These are phyloP conservation scores for Dioscorea alata DNA, from an alignment of 106 monocot genomes.

Conservation along the genomic window DNA sequence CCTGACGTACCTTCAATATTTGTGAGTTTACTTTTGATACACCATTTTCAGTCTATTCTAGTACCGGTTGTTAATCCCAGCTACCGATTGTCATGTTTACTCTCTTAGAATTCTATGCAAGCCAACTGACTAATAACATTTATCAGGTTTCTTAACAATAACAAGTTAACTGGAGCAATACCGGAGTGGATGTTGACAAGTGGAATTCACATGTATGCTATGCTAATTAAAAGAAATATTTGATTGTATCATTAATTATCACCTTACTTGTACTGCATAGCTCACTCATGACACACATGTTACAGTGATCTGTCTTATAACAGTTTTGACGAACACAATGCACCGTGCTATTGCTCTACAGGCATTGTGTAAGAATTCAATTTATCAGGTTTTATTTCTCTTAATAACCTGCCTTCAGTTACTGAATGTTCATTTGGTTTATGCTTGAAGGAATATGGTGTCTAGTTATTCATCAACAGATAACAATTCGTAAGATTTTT, in stretches of 20 bases:
- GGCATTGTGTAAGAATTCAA: constrained; percentile 34
- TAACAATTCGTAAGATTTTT: background rate
- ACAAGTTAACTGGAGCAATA: background rate
- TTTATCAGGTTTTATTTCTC: background rate
- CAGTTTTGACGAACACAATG: constrained; percentile 5
- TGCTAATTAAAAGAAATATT: background rate
- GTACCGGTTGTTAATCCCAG: too few species aligned
- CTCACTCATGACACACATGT: background rate
- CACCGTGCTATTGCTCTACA: constrained; percentile 25
- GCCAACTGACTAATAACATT: too few species aligned
- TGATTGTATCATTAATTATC: too few species aligned
- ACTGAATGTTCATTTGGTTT: background rate
- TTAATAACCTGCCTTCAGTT: background rate
- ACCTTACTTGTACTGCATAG: too few species aligned
- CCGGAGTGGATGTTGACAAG: background rate
- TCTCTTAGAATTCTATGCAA: too few species aligned
- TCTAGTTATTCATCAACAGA: background rate
- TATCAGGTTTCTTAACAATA: background rate
- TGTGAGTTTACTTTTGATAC: too few species aligned
- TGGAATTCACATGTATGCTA: background rate
- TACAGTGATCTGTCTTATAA: background rate
- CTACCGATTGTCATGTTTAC: too few species aligned
- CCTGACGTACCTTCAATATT: too few species aligned
- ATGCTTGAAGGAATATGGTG: background rate
- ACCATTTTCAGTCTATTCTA: too few species aligned